These are phyloP conservation scores for Colletotrichum chlorophyti DNA, from an alignment of 2,329 filamentous ascomycete species.

Conservation along the genomic window DNA sequence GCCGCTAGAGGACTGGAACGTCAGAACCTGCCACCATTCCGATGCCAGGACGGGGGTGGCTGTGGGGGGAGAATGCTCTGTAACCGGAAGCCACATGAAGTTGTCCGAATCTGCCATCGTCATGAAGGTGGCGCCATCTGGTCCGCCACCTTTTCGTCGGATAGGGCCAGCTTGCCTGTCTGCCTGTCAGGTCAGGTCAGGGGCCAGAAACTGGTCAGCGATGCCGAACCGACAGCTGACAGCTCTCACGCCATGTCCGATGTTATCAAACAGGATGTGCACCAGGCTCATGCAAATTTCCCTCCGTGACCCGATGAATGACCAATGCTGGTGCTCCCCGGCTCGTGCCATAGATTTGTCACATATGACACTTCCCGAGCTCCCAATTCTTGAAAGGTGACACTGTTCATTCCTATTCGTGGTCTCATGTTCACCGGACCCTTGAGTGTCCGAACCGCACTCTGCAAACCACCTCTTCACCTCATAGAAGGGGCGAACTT, in stretches of 20 bases:
- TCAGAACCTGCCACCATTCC: background rate
- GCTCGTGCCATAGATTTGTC: too few relatives aligned
- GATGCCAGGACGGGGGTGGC: background rate
- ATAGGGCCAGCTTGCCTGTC: background rate
- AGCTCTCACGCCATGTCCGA: background rate
- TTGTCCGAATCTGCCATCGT: constrained; percentile 9
- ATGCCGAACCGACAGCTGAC: background rate
- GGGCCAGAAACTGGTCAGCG: background rate
- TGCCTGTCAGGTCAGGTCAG: background rate
- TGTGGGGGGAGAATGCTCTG: background rate
- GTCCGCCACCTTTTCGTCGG: constrained; percentile 5
- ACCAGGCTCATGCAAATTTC: too few relatives aligned
- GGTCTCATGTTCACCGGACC: too few relatives aligned
- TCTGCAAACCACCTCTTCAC: too few relatives aligned
- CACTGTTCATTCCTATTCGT: too few relatives aligned
- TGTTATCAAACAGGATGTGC: background rate
- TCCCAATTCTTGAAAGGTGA: too few relatives aligned
- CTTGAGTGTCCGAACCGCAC: too few relatives aligned
- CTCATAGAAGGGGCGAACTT: too few relatives aligned
- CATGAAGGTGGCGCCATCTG: background rate
- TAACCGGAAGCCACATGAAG: background rate
- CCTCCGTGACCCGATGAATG: too few relatives aligned
- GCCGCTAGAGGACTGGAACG: background rate
- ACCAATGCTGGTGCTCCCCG: too few relatives aligned
- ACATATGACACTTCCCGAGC: too few relatives aligned